phyloP scores from a whole-genome alignment of 75 land plant genomes.

The Gnetum montanum region DNA sequence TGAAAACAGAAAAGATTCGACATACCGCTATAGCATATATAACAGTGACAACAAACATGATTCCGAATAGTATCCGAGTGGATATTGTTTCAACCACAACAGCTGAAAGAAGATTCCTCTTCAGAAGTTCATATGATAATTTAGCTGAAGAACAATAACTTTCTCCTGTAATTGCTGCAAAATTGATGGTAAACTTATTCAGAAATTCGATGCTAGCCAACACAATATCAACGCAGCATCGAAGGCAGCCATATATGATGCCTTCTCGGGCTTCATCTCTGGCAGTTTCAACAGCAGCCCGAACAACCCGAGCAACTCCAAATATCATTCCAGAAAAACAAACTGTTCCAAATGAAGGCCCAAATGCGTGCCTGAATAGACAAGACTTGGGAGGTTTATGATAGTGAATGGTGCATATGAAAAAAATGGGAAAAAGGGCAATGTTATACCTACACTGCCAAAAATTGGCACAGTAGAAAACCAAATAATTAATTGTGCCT shows the following conservation, averaged over 20 bases:
- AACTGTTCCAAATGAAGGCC: constrained; percentile 91
- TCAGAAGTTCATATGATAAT: constrained; percentile 90
- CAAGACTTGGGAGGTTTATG: too few species aligned
- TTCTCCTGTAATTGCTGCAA: constrained; percentile 96
- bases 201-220: constrained; percentile 71
- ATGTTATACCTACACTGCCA: background rate
- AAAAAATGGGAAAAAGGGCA: background rate
- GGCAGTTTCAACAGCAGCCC: constrained; percentile 64
- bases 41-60: constrained; percentile 63
- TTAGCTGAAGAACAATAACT: constrained; percentile 78
- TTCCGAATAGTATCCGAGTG: constrained; percentile 56
- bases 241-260: constrained; percentile 34
- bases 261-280: constrained; percentile 28
- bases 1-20: background rate
- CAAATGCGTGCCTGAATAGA: constrained; percentile 90
- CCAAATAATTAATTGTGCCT: too few species aligned
- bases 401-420: background rate
- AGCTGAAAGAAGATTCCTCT: constrained; percentile 85
- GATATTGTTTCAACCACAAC: constrained; percentile 94
- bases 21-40: constrained; percentile 80
- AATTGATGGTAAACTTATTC: constrained; percentile 90
- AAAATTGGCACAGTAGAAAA: background rate
- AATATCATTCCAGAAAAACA: constrained; percentile 83
- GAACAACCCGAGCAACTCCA: constrained; percentile 49
- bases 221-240: constrained; percentile 56